These are phyloP conservation scores for Gossypium bickii DNA, from an alignment of 345 rosid genomes.

Conservation along the genomic window DNA sequence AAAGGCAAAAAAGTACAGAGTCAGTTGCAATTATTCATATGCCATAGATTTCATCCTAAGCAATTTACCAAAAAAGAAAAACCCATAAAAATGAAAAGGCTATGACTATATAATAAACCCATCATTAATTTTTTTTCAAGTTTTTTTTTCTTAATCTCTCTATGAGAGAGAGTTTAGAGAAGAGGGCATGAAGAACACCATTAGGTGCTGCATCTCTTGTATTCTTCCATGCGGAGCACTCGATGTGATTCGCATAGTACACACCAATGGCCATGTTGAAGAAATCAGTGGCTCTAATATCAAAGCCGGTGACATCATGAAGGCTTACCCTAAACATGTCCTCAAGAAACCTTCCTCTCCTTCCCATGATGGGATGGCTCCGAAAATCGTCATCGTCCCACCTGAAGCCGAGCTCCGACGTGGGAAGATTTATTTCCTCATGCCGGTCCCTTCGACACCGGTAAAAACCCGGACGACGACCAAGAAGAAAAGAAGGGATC, in stretches of 20 bases:
- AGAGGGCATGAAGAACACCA: slow-evolving; percentile 66
- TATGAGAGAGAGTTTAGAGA: slow-evolving; percentile 16
- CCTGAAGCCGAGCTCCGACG: slow-evolving; percentile 91
- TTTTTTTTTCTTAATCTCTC: slow-evolving; percentile 5
- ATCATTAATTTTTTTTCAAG: slow-evolving; percentile 8
- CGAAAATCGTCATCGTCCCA: slow-evolving; percentile 77
- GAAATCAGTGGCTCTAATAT: slow-evolving; percentile 72
- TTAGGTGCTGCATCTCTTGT: slow-evolving; percentile 94
- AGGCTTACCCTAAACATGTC: slow-evolving; percentile 73
- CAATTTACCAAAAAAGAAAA: slow-evolving; percentile 16
- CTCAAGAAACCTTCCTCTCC: slow-evolving; percentile 70
- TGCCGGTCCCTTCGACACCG: slow-evolving; percentile 47
- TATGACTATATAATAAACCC: slow-evolving; percentile 2
- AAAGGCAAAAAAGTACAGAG: slow-evolving; percentile 61
- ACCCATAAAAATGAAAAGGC: slow-evolving; percentile 22
- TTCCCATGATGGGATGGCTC: slow-evolving; percentile 47
- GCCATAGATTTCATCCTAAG: slow-evolving; percentile 60
- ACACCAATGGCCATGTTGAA: slow-evolving; percentile 82
- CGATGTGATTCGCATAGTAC: slow-evolving; percentile 90
- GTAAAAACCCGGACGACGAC: slow-evolving; percentile 25
- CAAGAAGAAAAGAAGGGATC: slow-evolving; percentile 24
- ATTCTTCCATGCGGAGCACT: slow-evolving; percentile 95
- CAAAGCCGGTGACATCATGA: slow-evolving; percentile 75
- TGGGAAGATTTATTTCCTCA: slow-evolving; percentile 91
- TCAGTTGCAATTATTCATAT: slow-evolving; percentile 78